Conservation (phyloP, 495 filamentous ascomycete species). For the Aspergillus carlsbadensis region DNA sequence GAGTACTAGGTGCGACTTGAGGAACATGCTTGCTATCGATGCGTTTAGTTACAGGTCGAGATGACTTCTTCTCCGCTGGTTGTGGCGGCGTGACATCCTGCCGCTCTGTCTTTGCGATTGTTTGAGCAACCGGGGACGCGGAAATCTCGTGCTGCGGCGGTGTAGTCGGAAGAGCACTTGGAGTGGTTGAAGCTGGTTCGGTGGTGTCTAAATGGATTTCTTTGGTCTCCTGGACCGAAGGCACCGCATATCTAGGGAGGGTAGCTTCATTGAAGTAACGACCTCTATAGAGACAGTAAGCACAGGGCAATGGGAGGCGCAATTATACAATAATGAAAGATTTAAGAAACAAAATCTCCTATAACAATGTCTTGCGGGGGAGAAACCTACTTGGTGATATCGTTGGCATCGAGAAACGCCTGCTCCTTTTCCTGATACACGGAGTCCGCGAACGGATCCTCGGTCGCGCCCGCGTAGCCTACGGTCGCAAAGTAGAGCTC, state of each 20-base stretch:
- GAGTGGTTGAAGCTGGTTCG: slow-evolving; percentile 16
- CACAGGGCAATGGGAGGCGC: slow-evolving; percentile 19
- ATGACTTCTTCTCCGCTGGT: slow-evolving; percentile 7
- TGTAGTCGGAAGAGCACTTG: slow-evolving; percentile 18
- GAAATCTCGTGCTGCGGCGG: slow-evolving; percentile 22
- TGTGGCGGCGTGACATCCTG: slow-evolving; percentile 18
- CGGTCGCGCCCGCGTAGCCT: slow-evolving; percentile 48
- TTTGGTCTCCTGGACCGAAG: slow-evolving; percentile 25
- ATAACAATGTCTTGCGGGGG: slow-evolving; percentile 2
- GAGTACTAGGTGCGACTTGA: slow-evolving; percentile 16
- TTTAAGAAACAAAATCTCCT: too few relatives aligned
- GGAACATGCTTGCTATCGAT: slow-evolving; percentile 6
- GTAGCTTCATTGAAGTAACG: slow-evolving; percentile 68
- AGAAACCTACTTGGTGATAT: slow-evolving; percentile 70
- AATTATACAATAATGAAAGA: slow-evolving; percentile 12
- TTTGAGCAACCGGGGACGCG: slow-evolving; percentile 14
- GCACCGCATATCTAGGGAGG: slow-evolving; percentile 54
- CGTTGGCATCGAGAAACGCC: slow-evolving; percentile 69
- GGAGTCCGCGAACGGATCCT: slow-evolving; percentile 52
- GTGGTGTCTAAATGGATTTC: slow-evolving; percentile 25
- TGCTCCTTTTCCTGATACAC: slow-evolving; percentile 51
- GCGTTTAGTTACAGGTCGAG: slow-evolving; percentile 3
- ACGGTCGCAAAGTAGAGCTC: slow-evolving; percentile 68
- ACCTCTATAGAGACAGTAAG: slow-evolving; percentile 54
- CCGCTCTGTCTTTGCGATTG: slow-evolving; percentile 22